Base-by-base conservation (phyloP, 1,139 yeast genomes). In the Lodderomyces parapsilosis region DNA sequence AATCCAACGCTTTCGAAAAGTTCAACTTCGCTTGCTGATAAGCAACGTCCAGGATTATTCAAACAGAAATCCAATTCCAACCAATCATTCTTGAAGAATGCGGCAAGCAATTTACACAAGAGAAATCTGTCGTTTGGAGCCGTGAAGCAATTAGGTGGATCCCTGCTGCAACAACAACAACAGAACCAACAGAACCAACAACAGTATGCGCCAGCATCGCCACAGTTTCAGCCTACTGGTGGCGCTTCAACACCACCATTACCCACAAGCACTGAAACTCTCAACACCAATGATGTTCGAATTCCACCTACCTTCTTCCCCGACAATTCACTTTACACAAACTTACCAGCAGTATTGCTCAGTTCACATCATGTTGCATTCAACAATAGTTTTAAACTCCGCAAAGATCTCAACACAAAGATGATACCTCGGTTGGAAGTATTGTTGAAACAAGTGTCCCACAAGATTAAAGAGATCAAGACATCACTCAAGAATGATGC, bases 251-350 rank as follows among this genome's bases (percentile, higher is more conserved):
- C 45, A 6, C 39, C 47, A 7, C 45, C 46, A 14, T 27, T 37
- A 13, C 37, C 31, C 14, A 14, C 40, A 7, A 20, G 35, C 25
- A 23, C 41, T 17, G 42, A 43, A 22, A 17, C 39, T 15, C 22
- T 40, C 7, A 35, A 44, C 25, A 41, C 49, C 22, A 53, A 52
- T 38, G 74, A 71, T 24, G 64, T 72, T 39, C 55, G 55, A 42
- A 64, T 72, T 40, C 76, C 77, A 11, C 74, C 78, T 11, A 64
- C 74, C 5, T 81, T 78, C 50, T 63, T 76, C 52, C 76, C 78
- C 1, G 61, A 60, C 2, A 57, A 66, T 46, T 64, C 74, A 1
- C 46, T 68, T 34, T 65, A 66, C 52, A 62, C 60, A 38, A 64
- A 62, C 41, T 52, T 69, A 35, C 66, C 75, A 8, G 63, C 71